A percentile compares a stretch with the other conserved stretches of the same genome.
phyloP scores from a whole-genome alignment of 805 yeast genomes.

The Torulaspora microellipsoides region DNA sequence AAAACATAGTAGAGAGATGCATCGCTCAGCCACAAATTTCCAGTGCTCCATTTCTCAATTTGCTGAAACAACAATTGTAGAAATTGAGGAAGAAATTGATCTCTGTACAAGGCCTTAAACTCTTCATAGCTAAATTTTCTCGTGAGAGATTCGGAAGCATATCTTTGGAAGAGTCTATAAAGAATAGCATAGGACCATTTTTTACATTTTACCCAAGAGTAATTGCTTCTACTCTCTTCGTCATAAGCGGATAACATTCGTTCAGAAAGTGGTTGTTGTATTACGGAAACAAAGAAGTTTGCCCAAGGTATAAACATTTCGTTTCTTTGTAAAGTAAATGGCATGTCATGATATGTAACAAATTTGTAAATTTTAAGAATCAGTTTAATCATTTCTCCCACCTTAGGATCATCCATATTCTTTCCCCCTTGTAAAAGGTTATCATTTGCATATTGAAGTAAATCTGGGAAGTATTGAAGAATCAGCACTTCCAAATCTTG shows the following conservation, averaged over 20 bases:
- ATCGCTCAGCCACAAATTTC: constrained; percentile 63
- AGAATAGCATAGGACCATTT: constrained; percentile 89
- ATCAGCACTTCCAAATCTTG: constrained; percentile 52
- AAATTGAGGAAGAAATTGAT: constrained; percentile 68
- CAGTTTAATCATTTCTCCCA: constrained; percentile 70
- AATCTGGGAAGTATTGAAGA: constrained; percentile 55
- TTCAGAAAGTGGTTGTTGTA: constrained; percentile 47
- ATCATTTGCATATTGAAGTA: constrained; percentile 61
- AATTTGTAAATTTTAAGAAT: constrained; percentile 75
- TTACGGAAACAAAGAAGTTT: constrained; percentile 64
- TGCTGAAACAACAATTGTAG: constrained; percentile 58
- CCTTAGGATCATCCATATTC: constrained; percentile 33
- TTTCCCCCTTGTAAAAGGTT: constrained; percentile 39
- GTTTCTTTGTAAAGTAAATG: constrained; percentile 53
- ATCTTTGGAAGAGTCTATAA: constrained; percentile 64
- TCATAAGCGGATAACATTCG: constrained; percentile 39
- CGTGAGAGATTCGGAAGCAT: constrained; percentile 48
- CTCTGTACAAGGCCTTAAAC: constrained; percentile 52
- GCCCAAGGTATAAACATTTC: constrained; percentile 64
- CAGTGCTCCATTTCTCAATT: constrained; percentile 68
- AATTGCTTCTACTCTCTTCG: constrained; percentile 50
- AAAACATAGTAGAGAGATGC: constrained; percentile 62
- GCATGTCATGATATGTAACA: constrained; percentile 67
- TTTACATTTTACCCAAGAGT: constrained; percentile 69
- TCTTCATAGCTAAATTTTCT: constrained; percentile 52